Evolutionary conservation across 176 grass and related monocot species (phyloP), one percentile per base, ranked within the genome.

Genomic region (Aegilops sharonensis): DNA sequence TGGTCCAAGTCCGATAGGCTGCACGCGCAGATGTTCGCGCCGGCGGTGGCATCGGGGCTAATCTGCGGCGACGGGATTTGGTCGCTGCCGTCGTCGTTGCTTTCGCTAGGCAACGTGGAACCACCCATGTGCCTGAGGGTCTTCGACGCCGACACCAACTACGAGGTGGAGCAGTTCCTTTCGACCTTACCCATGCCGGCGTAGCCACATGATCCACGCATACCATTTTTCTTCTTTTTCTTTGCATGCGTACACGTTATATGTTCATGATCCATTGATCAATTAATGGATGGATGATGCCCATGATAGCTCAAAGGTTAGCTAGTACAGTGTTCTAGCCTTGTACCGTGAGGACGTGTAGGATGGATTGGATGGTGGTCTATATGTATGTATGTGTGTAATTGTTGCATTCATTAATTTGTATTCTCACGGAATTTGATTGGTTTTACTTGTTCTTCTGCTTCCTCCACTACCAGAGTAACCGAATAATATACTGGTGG

Each of bases 51-150:
- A 0, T 90, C 89, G 6, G 89, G 89, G 6, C 89, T 90, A 74
- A 90, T 90, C 79, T 90, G 89, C 72, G 89, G 89, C 54, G 89
- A 90, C 20, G 89, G 89, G 0, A 90, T 90, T 1, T 90, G 89
- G 89, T 90, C 89, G 31, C 42, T 90, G 79, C 89, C 89, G 1
- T 78, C 89, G 0, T 90, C 89, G 1, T 72, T 90, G 23, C 57
- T 90, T 2, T 78, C 89, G 3, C 74, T 90, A 12, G 42, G 21
- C 8, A 83, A 79, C 65, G 15, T 90, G 20, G 72, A 64, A 40
- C 89, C 89, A 57, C 89, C 89, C 5, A 90, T 90, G 89, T 90
- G 89, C 73, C 29, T 90, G 12, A 78, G 89, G 54, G 89, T 90
- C 73, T 90, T 90, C 79, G 78, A 75, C 73, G 56, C 89, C 0